phyloP scores from a whole-genome alignment of 805 yeast species.

The Wickerhamiella alocasiicola region DNA sequence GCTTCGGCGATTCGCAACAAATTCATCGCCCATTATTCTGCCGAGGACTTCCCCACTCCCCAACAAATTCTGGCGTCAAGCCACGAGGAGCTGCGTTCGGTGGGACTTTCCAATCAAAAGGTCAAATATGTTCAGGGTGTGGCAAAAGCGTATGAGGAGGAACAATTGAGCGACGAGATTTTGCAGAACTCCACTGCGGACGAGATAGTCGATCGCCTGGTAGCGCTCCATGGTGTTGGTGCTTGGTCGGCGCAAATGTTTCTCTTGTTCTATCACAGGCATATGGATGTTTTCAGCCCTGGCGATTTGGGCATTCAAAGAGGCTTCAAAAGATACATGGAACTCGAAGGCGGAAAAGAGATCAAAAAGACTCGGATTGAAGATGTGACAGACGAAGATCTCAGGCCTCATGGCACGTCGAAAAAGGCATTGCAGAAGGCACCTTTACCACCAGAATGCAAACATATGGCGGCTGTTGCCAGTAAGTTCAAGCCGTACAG shows the following conservation, averaged over 20 bases:
- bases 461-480: constrained; percentile 53
- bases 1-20: constrained; percentile 50
- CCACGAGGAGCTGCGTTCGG: constrained; percentile 40
- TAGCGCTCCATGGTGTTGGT: constrained; percentile 27
- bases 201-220: constrained; percentile 26
- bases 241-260: constrained; percentile 88
- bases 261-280: constrained; percentile 51
- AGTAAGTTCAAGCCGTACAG: constrained; percentile 52
- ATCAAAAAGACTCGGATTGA: constrained; percentile 4
- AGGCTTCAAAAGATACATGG: constrained; percentile 59
- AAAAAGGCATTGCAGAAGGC: constrained; percentile 30
- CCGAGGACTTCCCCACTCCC: constrained; percentile 43
- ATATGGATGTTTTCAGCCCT: constrained; percentile 58
- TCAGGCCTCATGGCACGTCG: constrained; percentile 24
- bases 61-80: constrained; percentile 31
- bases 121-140: constrained; percentile 56
- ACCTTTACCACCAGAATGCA: constrained; percentile 25
- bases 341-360: constrained; percentile 31
- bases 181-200: constrained; percentile 22
- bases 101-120: constrained; percentile 62
- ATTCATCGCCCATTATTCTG: constrained; percentile 32
- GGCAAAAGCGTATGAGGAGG: constrained; percentile 26
- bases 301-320: constrained; percentile 79
- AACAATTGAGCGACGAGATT: constrained; percentile 22
- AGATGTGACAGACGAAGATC: constrained; percentile 1